phyloP scores from a whole-genome alignment of 495 filamentous ascomycete species.

The Staphylotrichum longicolle region DNA sequence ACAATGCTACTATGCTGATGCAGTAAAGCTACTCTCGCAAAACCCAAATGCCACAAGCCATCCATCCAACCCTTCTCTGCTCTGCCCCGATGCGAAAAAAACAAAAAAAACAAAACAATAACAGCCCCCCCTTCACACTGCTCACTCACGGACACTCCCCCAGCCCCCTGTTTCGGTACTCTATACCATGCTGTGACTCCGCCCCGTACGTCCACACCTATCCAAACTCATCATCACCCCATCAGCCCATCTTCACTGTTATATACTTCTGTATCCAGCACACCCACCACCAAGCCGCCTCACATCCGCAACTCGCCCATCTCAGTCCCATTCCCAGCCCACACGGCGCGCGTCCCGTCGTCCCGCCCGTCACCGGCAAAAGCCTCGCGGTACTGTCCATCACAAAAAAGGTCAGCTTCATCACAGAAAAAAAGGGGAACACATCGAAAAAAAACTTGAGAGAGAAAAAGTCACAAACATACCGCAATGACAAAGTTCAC shows the following conservation, averaged over 20 bases:
- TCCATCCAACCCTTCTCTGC: background rate
- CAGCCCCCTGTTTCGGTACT: no score
- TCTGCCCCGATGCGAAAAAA: no score
- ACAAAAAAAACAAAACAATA: no score
- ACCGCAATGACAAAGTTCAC: slow-evolving; percentile 85
- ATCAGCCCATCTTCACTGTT: no score
- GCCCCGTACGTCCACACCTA: no score
- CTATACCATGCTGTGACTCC: background rate
- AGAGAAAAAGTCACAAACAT: background rate
- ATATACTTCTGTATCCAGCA: background rate
- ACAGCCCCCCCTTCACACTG: no score
- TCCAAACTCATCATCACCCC: background rate
- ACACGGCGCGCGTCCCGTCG: background rate
- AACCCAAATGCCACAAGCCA: background rate
- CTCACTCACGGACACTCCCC: no score
- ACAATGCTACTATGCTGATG: slow-evolving; percentile 2
- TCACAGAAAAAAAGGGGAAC: background rate
- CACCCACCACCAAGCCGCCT: background rate
- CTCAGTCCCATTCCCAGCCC: background rate
- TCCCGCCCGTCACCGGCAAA: background rate
- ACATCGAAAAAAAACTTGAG: background rate
- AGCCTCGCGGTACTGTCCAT: slow-evolving; percentile 7
- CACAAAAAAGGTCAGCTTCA: background rate
- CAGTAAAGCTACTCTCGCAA: background rate
- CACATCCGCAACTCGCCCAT: slow-evolving; percentile 15